These are phyloP conservation scores for Xerocomus cyaneibrunnescens DNA, from an alignment of 1,284 basidiomycete species.

Conservation along the genomic window DNA sequence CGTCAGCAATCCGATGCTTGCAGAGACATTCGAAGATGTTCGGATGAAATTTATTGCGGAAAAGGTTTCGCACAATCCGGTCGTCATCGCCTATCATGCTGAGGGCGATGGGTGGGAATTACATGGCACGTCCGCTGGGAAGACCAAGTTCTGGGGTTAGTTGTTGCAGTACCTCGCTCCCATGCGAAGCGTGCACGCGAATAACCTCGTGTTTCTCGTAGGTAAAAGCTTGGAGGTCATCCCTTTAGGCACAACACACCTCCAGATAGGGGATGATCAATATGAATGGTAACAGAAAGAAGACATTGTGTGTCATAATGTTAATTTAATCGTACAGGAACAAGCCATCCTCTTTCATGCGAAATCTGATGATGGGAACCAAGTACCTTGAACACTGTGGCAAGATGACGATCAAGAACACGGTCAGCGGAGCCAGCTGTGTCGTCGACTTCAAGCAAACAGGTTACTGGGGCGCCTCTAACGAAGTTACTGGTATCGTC, in stretches of 20 bases:
- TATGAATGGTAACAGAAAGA: slow-evolving; percentile 60
- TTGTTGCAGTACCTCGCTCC: slow-evolving; percentile 19
- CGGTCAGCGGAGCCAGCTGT: slow-evolving; percentile 53
- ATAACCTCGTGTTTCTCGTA: slow-evolving; percentile 33
- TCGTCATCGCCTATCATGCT: slow-evolving; percentile 82
- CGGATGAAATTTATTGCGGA: slow-evolving; percentile 83
- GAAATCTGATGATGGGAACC: slow-evolving; percentile 87
- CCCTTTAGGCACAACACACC: slow-evolving; percentile 66
- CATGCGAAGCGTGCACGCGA: slow-evolving; percentile 13
- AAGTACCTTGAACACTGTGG: slow-evolving; percentile 87
- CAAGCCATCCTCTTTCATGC: slow-evolving; percentile 84
- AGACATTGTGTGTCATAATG: not conserved
- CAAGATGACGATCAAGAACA: slow-evolving; percentile 71
- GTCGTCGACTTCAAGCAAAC: slow-evolving; percentile 82
- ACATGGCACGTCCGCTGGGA: slow-evolving; percentile 69
- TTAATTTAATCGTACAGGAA: slow-evolving; percentile 49
- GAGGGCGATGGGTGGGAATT: slow-evolving; percentile 77
- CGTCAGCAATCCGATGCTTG: slow-evolving; percentile 80
- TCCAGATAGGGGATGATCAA: slow-evolving; percentile 62
- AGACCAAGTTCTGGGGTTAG: slow-evolving; percentile 88
- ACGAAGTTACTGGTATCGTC: slow-evolving; percentile 68
- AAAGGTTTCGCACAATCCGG: slow-evolving; percentile 86
- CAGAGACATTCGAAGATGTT: slow-evolving; percentile 84
- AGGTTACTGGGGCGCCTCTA: slow-evolving; percentile 78
- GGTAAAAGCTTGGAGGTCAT: slow-evolving; percentile 85